Base-by-base conservation (phyloP, 2,329 filamentous ascomycete genomes). In the Chrysoporthe puriensis region DNA sequence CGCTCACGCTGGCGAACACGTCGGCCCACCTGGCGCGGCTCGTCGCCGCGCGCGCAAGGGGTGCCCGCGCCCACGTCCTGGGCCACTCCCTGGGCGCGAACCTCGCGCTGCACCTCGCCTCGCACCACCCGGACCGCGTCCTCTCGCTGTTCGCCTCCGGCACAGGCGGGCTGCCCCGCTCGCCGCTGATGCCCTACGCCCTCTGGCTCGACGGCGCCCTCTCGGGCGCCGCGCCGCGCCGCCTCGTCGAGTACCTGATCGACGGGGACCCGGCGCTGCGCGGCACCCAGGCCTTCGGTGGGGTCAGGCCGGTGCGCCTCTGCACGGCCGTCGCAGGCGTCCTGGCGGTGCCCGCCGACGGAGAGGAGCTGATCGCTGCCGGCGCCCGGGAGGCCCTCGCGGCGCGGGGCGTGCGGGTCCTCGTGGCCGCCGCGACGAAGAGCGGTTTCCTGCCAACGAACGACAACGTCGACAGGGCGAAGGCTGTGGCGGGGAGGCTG, bases 1-100 rank as follows among this genome's bases (percentile, higher is more conserved):
- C 46, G 7, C 59, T 48, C 42, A 44, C n/a, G 4, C 43, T 62
- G 40, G 0, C 11, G 42, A 62, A 62, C 21, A 48, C 59, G 43
- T 62, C 59, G n/a, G 46, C 9, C 3, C 21, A 18, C 8, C 59
- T 62, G 9, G 34, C 43, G 5, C 26, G 46, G 13, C 59, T 62
- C 59, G 43, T 48, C 14, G 14, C 21, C 0, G 40, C 59, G 26
- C 46, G 46, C 14, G 36, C 36, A 1, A 1, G 36, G 36, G 36
- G 36, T 4, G 36, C 36, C 36, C 21, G 13, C 2, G 59, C 34
- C 16, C 59, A 62, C 34, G 8, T 62, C 43, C 26, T 57, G 8
- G 62, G 62, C 11, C 48, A 63, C 32, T 63, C 62, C n/a, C 34
- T 63, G 14, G 62, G 48, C 11, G 36, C 62, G 8, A 63, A 63